Evolutionary conservation across 2,329 filamentous ascomycete species (phyloP).

Genomic region (Penicillium sp.): DNA sequence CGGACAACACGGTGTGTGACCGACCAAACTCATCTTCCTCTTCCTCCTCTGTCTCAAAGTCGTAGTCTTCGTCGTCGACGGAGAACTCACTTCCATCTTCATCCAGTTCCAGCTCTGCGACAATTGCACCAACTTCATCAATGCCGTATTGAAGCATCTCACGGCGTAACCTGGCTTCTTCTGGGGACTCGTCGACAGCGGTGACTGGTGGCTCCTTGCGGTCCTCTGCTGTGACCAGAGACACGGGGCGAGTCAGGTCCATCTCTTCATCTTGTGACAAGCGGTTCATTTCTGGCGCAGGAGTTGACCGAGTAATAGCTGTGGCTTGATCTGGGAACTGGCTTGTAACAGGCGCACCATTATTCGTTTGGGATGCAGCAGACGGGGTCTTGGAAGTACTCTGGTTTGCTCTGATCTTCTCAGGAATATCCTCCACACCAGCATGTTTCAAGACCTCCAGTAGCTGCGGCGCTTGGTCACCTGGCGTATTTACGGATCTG

Average conservation of each 20-base stretch:
- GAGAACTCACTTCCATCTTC: constrained; percentile 55
- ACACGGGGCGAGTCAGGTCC: constrained; percentile 19
- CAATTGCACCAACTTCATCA: constrained; percentile 83
- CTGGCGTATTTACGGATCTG: constrained; percentile 63
- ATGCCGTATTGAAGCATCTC: constrained; percentile 91
- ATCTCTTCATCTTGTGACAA: constrained; percentile 7
- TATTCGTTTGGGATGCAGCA: constrained; percentile 2
- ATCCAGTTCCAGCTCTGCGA: constrained; percentile 85
- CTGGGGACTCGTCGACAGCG: constrained; percentile 70
- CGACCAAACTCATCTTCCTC: constrained; percentile 76
- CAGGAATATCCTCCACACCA: constrained; percentile 58
- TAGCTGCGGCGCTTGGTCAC: constrained; percentile 64
- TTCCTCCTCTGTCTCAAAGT: constrained; percentile 52
- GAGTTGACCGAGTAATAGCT: neutral
- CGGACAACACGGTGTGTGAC: constrained; percentile 63
- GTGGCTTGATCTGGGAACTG: neutral
- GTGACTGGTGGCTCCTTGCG: constrained; percentile 51
- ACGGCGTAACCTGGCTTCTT: constrained; percentile 74
- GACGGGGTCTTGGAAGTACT: constrained; percentile 12
- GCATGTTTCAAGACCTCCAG: constrained; percentile 72
- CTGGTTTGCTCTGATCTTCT: constrained; percentile 16
- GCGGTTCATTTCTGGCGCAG: constrained; percentile 7
- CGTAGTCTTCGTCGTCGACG: constrained; percentile 55
- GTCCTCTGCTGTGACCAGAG: constrained; percentile 21
- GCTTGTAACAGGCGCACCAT: neutral